phyloP scores from a whole-genome alignment of 305 asterid species.

The Vinca major region DNA sequence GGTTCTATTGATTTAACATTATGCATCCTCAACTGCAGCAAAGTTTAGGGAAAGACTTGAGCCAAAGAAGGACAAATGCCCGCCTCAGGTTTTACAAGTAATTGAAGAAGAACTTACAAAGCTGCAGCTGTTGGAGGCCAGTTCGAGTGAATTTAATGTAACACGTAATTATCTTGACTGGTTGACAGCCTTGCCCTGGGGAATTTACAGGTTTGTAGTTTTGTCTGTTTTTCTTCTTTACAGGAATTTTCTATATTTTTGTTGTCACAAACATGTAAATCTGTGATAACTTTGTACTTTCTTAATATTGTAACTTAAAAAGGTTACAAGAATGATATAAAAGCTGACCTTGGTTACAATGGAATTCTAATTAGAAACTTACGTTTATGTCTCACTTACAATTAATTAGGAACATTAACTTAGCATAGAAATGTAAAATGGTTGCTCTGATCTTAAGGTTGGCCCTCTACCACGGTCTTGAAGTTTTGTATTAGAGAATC shows the following conservation, averaged over 20 bases:
- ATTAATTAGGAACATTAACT: not conserved
- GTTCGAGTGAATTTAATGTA: constrained; percentile 97
- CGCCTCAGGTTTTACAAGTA: constrained; percentile 94
- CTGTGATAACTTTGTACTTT: not conserved
- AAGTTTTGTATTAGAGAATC: not conserved
- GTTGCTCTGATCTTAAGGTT: not conserved
- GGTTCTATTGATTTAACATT: not conserved
- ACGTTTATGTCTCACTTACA: not conserved
- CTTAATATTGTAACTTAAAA: not conserved
- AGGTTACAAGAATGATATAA: not conserved
- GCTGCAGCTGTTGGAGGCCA: constrained; percentile 83
- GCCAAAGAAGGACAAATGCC: constrained; percentile 82
- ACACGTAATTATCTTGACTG: constrained; percentile 98
- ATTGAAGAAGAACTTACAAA: constrained; percentile 94
- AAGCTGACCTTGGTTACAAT: not conserved
- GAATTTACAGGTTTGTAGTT: constrained; percentile 72
- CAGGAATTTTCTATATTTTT: not conserved
- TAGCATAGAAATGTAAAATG: not conserved
- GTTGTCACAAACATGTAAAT: not conserved
- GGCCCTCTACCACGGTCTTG: too few species aligned
- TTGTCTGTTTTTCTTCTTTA: not conserved
- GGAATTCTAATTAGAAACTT: not conserved
- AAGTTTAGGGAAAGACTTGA: constrained; percentile 92
- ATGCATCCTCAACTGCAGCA: constrained; percentile 35
- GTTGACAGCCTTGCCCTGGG: constrained; percentile 99